A percentile compares a stretch with the other conserved stretches of the same genome.
Conservation (phyloP, 805 yeast genomes). For the Cyberlindnera saturnus region DNA sequence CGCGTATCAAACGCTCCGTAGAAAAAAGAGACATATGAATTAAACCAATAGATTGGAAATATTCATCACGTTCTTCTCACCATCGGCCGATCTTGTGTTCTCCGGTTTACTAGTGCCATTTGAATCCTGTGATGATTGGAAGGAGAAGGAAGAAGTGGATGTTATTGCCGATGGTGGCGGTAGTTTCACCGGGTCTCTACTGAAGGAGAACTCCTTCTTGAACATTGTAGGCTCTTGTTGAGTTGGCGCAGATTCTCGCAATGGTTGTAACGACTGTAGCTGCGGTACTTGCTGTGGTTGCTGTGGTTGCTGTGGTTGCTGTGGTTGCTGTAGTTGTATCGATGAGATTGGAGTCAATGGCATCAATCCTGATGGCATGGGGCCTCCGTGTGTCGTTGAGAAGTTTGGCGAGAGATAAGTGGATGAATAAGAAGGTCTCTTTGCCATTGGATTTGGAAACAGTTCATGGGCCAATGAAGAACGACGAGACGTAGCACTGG, state of each 20-base stretch:
- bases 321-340: slow-evolving; percentile 8
- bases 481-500: slow-evolving; percentile 28
- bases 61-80: slow-evolving; percentile 16
- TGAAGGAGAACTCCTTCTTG: slow-evolving; percentile 14
- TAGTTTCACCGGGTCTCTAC: slow-evolving; percentile 6
- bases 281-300: slow-evolving; percentile 4
- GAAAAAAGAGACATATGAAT: neutral
- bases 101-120: neutral
- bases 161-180: slow-evolving; percentile 16
- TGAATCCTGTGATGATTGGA: neutral
- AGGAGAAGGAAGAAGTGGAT: slow-evolving; percentile 2
- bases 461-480: slow-evolving; percentile 39
- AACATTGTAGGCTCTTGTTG: slow-evolving; percentile 4
- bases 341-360: slow-evolving; percentile 5
- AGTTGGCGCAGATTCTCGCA: neutral
- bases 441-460: slow-evolving; percentile 29
- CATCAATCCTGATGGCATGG: slow-evolving; percentile 3
- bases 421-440: slow-evolving; percentile 18
- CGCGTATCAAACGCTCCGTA: neutral
- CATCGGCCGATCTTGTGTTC: too few species aligned
- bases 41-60: slow-evolving; percentile 17
- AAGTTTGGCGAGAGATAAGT: slow-evolving; percentile 19
- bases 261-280: slow-evolving; percentile 5
- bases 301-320: slow-evolving; percentile 6
- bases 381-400: slow-evolving; percentile 17